Base-by-base conservation (phyloP, 179 eudicot species). In the Patellifolia procumbens region DNA sequence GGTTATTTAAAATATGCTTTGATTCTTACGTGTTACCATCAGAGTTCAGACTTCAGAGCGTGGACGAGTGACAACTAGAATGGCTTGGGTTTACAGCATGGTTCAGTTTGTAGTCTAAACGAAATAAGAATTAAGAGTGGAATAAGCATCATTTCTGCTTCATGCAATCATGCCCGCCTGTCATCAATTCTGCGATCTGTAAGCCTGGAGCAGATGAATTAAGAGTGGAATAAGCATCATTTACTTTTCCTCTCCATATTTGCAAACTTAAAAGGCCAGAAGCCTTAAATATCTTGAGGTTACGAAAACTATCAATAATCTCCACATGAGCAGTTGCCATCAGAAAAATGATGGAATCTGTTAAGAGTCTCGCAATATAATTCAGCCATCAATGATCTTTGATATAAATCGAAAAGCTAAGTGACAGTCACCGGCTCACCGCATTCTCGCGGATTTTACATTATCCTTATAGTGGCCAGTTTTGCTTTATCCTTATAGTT, bases 291-390 rank as follows among this genome's bases (percentile, higher is more conserved):
- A 46, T 45, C 53, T 34, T n/a, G n/a, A n/a, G n/a, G 39, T 75
- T 66, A 91, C 96, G n/a, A n/a, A n/a, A n/a, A n/a, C n/a, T n/a
- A n/a, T n/a, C 96, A 91, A 75, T 83, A 91, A 82, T 91, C 91
- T 65, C 89, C 89, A 80, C 96, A 91, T 31, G 96, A 89, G 76
- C 93, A 91, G 62, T 79, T 79, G 0, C 93, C 96, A 74, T 85
- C 86, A 65, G 48, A 70, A 76, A 89, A 91, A 85, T 91, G 96
- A 77, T 91, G 96, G 80, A 91, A 89, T 62, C 96, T 86, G 74
- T 85, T 84, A n/a, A 1, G 89, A 89, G 68, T 89, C 96, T 45
- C 96, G 76, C 79, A 89, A 60, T 64, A 91, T 84, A 64, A 91
- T 89, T 73, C 80, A 83, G 73, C 90, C 76, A 39, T 85, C 82